phyloP scores from a whole-genome alignment of 2,329 filamentous ascomycete genomes.

The Fusarium proliferatum region DNA sequence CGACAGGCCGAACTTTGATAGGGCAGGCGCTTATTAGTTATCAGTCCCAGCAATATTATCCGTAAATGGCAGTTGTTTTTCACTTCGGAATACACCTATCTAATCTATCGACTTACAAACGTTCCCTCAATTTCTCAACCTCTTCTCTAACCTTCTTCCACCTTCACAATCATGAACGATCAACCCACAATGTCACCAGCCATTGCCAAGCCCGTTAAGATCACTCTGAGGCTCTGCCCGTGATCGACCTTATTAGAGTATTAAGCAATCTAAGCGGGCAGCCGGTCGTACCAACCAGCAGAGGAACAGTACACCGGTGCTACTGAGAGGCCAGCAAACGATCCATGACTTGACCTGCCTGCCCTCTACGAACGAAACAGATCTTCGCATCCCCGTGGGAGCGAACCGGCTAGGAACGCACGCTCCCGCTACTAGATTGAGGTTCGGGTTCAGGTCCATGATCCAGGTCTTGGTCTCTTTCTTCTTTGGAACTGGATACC shows the following conservation, averaged over 20 bases:
- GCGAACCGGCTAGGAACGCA: conserved; percentile 29
- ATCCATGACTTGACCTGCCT: conserved; percentile 18
- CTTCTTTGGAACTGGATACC: conserved; percentile 1
- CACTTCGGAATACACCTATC: not conserved
- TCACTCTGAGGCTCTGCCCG: conserved; percentile 20
- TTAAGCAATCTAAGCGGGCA: conserved; percentile 2
- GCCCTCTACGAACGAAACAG: conserved; percentile 12
- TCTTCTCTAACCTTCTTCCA: not conserved
- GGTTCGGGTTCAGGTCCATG: conserved; percentile 4
- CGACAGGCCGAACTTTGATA: conserved; percentile 19
- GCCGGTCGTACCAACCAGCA: conserved; percentile 7
- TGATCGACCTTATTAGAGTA: conserved; percentile 13
- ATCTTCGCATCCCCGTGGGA: conserved; percentile 23
- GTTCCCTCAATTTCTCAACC: not conserved
- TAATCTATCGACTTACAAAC: conserved; percentile 3
- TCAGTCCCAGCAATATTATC: conserved; percentile 1
- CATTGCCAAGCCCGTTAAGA: conserved; percentile 1
- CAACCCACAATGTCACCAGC: not conserved
- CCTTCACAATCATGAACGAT: not conserved
- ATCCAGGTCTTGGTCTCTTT: conserved; percentile 6
- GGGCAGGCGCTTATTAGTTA: conserved; percentile 16
- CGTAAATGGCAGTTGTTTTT: conserved; percentile 10
- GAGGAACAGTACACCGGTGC: conserved; percentile 3
- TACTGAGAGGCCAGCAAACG: conserved; percentile 2
- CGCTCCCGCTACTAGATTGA: conserved; percentile 23